A percentile compares a stretch with the other conserved stretches of the same genome.
phyloP scores from a whole-genome alignment of 2,329 filamentous ascomycete genomes.

The Ascochyta viciae-villosae region DNA sequence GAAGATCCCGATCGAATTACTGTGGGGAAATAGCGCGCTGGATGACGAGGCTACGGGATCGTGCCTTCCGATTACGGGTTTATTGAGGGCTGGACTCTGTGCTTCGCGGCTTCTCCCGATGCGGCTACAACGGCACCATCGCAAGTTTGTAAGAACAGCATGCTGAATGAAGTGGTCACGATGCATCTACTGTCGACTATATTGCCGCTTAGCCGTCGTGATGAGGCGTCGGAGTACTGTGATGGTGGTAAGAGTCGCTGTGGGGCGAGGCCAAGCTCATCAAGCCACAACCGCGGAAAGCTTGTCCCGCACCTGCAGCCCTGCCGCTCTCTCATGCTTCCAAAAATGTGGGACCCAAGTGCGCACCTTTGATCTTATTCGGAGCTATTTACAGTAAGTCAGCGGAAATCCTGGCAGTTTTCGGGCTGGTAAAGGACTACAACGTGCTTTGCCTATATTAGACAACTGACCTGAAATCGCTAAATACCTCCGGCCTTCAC shows the following conservation, averaged over 20 bases:
- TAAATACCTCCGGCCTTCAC: too few species aligned
- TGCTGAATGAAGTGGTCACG: background rate
- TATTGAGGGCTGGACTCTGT: constrained; percentile 1
- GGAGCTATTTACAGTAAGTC: too few species aligned
- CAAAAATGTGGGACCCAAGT: too few species aligned
- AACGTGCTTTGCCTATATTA: too few species aligned
- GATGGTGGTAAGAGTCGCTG: constrained; percentile 7
- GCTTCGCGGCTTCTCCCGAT: constrained; percentile 10
- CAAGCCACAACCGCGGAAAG: constrained; percentile 15
- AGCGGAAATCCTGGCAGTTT: too few species aligned
- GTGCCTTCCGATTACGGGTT: constrained; percentile 9
- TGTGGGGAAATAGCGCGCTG: constrained; percentile 12
- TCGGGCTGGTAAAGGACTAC: too few species aligned
- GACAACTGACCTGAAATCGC: too few species aligned
- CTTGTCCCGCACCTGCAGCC: background rate
- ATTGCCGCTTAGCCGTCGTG: background rate
- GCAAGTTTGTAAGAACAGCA: background rate
- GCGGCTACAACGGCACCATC: background rate
- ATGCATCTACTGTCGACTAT: background rate
- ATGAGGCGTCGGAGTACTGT: background rate
- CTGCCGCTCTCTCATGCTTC: too few species aligned
- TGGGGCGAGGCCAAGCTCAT: constrained; percentile 9
- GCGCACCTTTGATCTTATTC: too few species aligned
- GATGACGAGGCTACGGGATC: constrained; percentile 13
- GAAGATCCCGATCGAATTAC: background rate